Evolutionary conservation across 768 basidiomycete genomes (phyloP).

Genomic region (Suillus luteus): DNA sequence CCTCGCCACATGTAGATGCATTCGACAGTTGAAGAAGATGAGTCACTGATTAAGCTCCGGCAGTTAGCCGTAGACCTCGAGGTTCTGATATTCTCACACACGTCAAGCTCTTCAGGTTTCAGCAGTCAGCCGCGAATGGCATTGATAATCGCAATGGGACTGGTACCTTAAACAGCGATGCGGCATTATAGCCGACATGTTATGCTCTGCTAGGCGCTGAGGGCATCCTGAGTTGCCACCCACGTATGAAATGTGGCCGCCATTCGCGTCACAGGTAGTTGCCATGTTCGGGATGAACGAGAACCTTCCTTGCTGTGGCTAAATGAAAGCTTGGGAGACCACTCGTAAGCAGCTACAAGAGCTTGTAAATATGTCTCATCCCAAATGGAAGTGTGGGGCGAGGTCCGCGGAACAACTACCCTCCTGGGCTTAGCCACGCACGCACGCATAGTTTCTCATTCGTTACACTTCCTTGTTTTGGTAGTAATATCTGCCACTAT

Average conservation of each 20-base stretch:
- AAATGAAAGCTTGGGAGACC: background rate
- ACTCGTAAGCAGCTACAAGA: background rate
- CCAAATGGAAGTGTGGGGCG: background rate
- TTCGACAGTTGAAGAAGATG: background rate
- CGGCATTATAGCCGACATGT: background rate
- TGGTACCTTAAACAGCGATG: background rate
- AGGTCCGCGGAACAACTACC: constrained; percentile 3
- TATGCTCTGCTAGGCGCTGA: background rate
- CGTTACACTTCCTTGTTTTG: background rate
- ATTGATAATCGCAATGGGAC: background rate
- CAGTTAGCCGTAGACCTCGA: constrained; percentile 1
- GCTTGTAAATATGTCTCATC: background rate
- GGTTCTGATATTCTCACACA: constrained; percentile 3
- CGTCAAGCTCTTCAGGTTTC: background rate
- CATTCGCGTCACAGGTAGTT: background rate
- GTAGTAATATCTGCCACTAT: constrained; percentile 2
- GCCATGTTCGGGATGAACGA: background rate
- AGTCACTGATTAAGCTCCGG: background rate
- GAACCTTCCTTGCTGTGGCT: background rate
- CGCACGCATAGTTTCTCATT: background rate
- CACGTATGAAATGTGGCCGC: background rate
- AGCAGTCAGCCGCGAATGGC: background rate
- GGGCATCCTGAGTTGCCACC: background rate
- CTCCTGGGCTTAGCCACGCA: constrained; percentile 1
- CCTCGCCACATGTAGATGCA: background rate